Evolutionary conservation across 2,329 filamentous ascomycete genomes (phyloP).

Genomic region (Nannizzia gypsea): DNA sequence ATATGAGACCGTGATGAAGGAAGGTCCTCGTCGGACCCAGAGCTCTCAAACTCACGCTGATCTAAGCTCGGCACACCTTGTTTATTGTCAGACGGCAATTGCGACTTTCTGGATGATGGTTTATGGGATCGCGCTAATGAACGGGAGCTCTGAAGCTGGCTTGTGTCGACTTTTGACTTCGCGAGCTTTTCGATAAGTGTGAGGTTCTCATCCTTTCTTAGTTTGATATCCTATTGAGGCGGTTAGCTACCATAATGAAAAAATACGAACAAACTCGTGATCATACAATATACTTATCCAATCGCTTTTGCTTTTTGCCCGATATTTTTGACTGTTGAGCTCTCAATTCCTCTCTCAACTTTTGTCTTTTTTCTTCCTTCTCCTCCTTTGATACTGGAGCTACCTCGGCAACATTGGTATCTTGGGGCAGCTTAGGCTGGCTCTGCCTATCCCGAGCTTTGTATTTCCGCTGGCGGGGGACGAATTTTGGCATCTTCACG

Average conservation of each 20-base stretch:
- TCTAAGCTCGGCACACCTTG: not conserved
- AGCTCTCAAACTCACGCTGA: not conserved
- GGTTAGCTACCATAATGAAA: not conserved
- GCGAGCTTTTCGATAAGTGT: constrained; percentile 67
- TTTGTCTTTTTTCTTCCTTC: constrained; percentile 41
- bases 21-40: constrained; percentile 40
- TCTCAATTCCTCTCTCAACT: constrained; percentile 44
- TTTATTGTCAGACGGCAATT: not conserved
- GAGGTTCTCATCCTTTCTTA: constrained; percentile 85
- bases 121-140: constrained; percentile 59
- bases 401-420: constrained; percentile 35
- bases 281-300: constrained; percentile 56
- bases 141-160: constrained; percentile 63
- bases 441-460: constrained; percentile 31
- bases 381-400: constrained; percentile 40
- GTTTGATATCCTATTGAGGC: constrained; percentile 58
- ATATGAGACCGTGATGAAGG: constrained; percentile 32
- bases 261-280: constrained; percentile 6
- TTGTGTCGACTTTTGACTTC: constrained; percentile 67
- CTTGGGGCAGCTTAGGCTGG: constrained; percentile 26
- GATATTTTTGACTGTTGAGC: constrained; percentile 46
- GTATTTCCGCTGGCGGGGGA: constrained; percentile 49
- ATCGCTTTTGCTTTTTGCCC: constrained; percentile 53
- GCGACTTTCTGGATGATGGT: constrained; percentile 38
- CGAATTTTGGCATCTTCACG: constrained; percentile 36